phyloP scores from a whole-genome alignment of 1,139 yeast species.

The Yamadazyma sp. region DNA sequence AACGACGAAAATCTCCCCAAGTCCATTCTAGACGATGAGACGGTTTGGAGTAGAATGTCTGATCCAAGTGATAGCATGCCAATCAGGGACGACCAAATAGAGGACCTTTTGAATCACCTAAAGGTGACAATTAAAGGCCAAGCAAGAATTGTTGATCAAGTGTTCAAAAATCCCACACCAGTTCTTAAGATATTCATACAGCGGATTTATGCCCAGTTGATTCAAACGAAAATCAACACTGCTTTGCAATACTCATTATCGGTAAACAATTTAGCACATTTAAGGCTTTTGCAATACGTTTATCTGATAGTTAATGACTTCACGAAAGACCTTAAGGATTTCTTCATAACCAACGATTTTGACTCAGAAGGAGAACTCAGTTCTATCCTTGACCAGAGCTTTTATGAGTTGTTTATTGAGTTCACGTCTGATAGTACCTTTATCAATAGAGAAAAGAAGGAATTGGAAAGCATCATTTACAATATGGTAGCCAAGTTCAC shows the following conservation, averaged over 20 bases:
- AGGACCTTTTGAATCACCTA: slow-evolving; percentile 33
- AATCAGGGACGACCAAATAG: slow-evolving; percentile 35
- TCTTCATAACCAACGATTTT: slow-evolving; percentile 46
- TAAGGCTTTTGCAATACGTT: slow-evolving; percentile 70
- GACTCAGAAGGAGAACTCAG: slow-evolving; percentile 48
- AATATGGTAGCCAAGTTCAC: slow-evolving; percentile 52
- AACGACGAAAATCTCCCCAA: slow-evolving; percentile 35
- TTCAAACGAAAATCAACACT: slow-evolving; percentile 66
- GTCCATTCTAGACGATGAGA: slow-evolving; percentile 38
- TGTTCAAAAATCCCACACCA: slow-evolving; percentile 64
- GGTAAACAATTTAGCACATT: slow-evolving; percentile 69
- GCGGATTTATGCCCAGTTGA: slow-evolving; percentile 73
- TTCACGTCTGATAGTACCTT: slow-evolving; percentile 68
- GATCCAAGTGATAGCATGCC: slow-evolving; percentile 36
- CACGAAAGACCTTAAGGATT: slow-evolving; percentile 65
- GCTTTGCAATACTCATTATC: slow-evolving; percentile 65
- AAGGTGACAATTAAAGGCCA: slow-evolving; percentile 59
- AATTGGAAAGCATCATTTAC: slow-evolving; percentile 62
- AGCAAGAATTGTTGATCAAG: slow-evolving; percentile 69
- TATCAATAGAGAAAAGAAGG: slow-evolving; percentile 71
- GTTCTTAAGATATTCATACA: slow-evolving; percentile 73
- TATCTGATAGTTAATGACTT: slow-evolving; percentile 62
- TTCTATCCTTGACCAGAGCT: slow-evolving; percentile 66
- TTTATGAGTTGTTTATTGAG: slow-evolving; percentile 70
- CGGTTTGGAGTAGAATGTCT: slow-evolving; percentile 34